Conservation (phyloP, 2,329 filamentous ascomycete genomes). For the Phaeosphaeriaceae sp. region DNA sequence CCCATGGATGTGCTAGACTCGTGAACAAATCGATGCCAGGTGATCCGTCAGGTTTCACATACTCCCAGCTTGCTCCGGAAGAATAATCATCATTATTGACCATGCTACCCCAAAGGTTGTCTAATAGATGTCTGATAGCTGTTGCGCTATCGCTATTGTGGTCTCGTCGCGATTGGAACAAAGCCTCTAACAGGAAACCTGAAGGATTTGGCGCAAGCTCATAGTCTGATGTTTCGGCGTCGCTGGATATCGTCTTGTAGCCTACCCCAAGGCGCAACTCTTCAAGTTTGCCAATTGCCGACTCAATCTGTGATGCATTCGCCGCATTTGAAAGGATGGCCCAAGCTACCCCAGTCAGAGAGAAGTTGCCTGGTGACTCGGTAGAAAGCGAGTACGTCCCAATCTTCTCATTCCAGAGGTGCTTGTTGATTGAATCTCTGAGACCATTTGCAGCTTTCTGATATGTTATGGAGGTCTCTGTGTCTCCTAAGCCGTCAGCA, state of each 20-base stretch:
- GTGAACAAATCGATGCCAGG: conserved; percentile 55
- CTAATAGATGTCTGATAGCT: conserved; percentile 40
- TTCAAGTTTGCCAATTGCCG: conserved; percentile 38
- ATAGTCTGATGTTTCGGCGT: conserved; percentile 18
- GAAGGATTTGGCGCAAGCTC: conserved; percentile 53
- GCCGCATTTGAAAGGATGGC: conserved; percentile 45
- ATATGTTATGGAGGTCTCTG: conserved; percentile 20
- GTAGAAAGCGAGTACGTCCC: conserved; percentile 43
- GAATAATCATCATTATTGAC: conserved; percentile 44
- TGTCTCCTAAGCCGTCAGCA: conserved; percentile 41
- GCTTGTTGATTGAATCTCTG: conserved; percentile 3
- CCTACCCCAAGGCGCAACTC: background rate
- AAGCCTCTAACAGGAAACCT: conserved; percentile 52
- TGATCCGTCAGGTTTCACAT: conserved; percentile 47
- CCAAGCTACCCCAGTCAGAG: conserved; percentile 43
- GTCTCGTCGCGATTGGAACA: conserved; percentile 36
- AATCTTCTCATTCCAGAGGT: conserved; percentile 42
- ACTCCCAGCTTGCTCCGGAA: conserved; percentile 56
- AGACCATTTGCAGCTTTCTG: conserved; percentile 24
- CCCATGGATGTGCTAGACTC: conserved; percentile 54
- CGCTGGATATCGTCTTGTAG: conserved; percentile 4
- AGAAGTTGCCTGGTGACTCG: conserved; percentile 36
- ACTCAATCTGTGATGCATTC: conserved; percentile 36
- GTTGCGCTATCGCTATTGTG: conserved; percentile 7
- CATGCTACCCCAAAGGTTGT: conserved; percentile 54